Conservation (phyloP, 306 rosid genomes). For the Sindora glabra region DNA sequence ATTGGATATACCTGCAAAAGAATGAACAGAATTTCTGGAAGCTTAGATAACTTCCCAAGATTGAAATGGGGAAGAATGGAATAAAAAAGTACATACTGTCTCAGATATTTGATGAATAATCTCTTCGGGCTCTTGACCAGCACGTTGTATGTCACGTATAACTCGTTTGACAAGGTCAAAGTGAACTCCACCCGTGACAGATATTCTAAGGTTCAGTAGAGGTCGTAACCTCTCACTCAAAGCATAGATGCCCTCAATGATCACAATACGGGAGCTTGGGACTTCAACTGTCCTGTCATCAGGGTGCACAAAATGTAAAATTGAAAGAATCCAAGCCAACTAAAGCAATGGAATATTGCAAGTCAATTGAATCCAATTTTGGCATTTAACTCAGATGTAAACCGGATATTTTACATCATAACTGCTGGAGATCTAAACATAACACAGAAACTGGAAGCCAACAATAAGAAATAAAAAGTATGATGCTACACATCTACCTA, state of each 20-base stretch:
- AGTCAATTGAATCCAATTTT: too few species aligned
- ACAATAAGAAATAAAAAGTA: too few species aligned
- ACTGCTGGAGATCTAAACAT: too few species aligned
- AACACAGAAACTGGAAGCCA: too few species aligned
- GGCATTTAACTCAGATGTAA: too few species aligned
- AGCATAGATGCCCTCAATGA: slow-evolving; percentile 95
- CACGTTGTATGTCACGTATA: slow-evolving; percentile 94
- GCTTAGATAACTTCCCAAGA: slow-evolving; percentile 1
- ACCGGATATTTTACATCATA: too few species aligned
- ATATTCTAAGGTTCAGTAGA: slow-evolving; percentile 89
- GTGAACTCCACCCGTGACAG: slow-evolving; percentile 97
- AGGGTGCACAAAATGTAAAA: too few species aligned
- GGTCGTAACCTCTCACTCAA: slow-evolving; percentile 83
- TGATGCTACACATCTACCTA: too few species aligned
- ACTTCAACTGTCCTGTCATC: slow-evolving; percentile 73
- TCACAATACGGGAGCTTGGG: slow-evolving; percentile 75
- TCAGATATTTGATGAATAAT: slow-evolving; percentile 98
- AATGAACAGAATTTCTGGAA: slow-evolving; percentile 18
- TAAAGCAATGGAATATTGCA: too few species aligned
- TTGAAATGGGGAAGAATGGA: slow-evolving; percentile 1
- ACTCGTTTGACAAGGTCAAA: slow-evolving; percentile 98
- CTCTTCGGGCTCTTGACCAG: slow-evolving; percentile 97
- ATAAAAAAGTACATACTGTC: slow-evolving; percentile 47
- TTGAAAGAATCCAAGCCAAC: too few species aligned
- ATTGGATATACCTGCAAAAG: slow-evolving; percentile 87